Evolutionary conservation across 2,329 filamentous ascomycete genomes (phyloP).

Genomic region (Xylaria sp.): DNA sequence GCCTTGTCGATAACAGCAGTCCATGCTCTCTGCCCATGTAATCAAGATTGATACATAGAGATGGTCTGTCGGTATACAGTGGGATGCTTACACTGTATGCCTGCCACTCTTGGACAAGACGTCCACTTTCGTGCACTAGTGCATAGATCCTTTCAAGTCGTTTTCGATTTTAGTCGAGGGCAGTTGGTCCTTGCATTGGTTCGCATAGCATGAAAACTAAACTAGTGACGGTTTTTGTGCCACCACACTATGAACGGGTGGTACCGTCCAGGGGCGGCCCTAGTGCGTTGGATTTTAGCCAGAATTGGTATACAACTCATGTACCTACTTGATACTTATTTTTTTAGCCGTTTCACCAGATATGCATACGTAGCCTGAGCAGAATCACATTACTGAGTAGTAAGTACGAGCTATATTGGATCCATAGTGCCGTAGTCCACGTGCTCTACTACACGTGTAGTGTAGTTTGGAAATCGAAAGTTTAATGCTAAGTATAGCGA

Average conservation of each 20-base stretch:
- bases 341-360: conserved; percentile 22
- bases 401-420: background rate
- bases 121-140: background rate
- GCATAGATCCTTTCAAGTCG: conserved; percentile 3
- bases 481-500: background rate
- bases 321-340: background rate
- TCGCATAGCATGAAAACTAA: background rate
- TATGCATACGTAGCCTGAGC: background rate
- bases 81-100: background rate
- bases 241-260: conserved; percentile 1
- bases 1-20: background rate
- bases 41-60: background rate
- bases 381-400: background rate
- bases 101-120: background rate
- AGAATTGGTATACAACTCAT: too few relatives aligned
- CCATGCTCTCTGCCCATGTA: too few relatives aligned
- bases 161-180: background rate
- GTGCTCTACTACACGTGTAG: background rate
- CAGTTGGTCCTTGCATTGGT: conserved; percentile 21
- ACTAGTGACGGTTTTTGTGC: background rate
- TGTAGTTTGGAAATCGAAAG: background rate
- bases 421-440: background rate
- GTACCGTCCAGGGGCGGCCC: background rate
- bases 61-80: background rate
- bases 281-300: too few relatives aligned